Base-by-base conservation (phyloP, 129 eudicot genomes). In the Helianthus annuus region DNA sequence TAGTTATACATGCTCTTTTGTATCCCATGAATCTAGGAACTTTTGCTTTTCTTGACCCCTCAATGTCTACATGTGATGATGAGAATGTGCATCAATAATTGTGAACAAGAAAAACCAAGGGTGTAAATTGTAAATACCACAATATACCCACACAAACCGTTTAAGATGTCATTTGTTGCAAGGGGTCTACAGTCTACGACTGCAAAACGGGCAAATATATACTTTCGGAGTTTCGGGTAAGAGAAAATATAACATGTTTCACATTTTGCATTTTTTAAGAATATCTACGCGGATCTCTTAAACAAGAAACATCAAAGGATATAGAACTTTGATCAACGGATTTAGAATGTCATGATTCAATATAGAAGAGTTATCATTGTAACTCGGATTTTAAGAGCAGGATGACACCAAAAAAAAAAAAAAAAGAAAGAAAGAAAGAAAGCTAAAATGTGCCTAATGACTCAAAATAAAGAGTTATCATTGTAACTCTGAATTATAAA, bases 1-100 rank as follows among this genome's bases (percentile, higher is more conserved):
- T 10, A 17, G 15, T 57, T 57, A 59, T 29, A 32, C 34, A 59
- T 29, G 65, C 29, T 59, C 8, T 59, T 27, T 59, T 59, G 13
- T 59, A 59, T 59, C 65, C 65, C 65, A 59, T 59, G 44, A 59
- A 27, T 59, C 65, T 29, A 59, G 17, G 65, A 59, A 27, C 65
- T 29, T 59, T 59, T 59, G 17, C 42, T 59, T 29, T 32, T 32
- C 36, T 59, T 59, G 65, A 59, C 65, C 65, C 11, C 34, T 59
- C 42, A 59, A 12, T 59, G 44, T 29, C n/a, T 16, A 59, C 39
- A 27, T 59, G 12, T 7, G 32, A 55, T 55, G 32, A 15, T 52
- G 57, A 14, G 57, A 52, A 52, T 52, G 3, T 52, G 24, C 32
- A 27, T 27, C 32, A 27, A 27, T 27, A 27, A 27, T 55, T 32